These are phyloP conservation scores for Teunomyces pallodes DNA, from an alignment of 805 yeast species.

Conservation along the genomic window DNA sequence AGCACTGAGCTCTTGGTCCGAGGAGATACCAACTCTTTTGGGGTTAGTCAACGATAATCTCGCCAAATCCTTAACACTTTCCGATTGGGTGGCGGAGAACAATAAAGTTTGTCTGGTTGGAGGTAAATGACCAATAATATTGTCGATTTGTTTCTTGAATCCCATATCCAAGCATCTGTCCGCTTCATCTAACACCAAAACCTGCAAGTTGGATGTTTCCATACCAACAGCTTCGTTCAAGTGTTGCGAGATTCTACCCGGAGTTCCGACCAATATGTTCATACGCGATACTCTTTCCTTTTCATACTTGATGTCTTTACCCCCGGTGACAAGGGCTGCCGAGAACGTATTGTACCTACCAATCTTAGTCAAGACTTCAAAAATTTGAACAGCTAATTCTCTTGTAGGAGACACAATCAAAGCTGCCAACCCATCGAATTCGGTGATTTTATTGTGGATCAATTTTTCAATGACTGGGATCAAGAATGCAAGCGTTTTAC, in stretches of 20 bases:
- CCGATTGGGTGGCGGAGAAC: constrained; percentile 89
- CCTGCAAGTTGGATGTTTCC: constrained; percentile 70
- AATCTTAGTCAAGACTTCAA: constrained; percentile 79
- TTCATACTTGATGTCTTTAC: constrained; percentile 82
- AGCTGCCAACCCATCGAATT: constrained; percentile 85
- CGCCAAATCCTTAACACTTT: constrained; percentile 77
- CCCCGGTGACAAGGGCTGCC: constrained; percentile 92
- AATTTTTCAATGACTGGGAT: constrained; percentile 76
- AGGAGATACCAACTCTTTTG: constrained; percentile 38
- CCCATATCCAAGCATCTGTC: constrained; percentile 95
- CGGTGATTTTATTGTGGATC: constrained; percentile 70
- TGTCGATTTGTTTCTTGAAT: constrained; percentile 77
- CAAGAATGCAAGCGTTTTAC: constrained; percentile 84
- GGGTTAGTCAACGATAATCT: constrained; percentile 70
- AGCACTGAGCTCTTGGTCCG: constrained; percentile 50
- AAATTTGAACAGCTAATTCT: constrained; percentile 87
- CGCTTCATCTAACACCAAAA: constrained; percentile 85
- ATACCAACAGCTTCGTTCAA: constrained; percentile 85
- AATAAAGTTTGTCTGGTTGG: constrained; percentile 78
- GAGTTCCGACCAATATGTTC: constrained; percentile 86
- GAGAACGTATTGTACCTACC: constrained; percentile 75
- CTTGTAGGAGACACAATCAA: constrained; percentile 88
- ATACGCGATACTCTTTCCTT: constrained; percentile 74
- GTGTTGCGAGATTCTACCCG: constrained; percentile 87
- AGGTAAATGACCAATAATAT: constrained; percentile 74